These are phyloP conservation scores for Buddleja alternifolia DNA, from an alignment of 257 asterid species.

Conservation along the genomic window DNA sequence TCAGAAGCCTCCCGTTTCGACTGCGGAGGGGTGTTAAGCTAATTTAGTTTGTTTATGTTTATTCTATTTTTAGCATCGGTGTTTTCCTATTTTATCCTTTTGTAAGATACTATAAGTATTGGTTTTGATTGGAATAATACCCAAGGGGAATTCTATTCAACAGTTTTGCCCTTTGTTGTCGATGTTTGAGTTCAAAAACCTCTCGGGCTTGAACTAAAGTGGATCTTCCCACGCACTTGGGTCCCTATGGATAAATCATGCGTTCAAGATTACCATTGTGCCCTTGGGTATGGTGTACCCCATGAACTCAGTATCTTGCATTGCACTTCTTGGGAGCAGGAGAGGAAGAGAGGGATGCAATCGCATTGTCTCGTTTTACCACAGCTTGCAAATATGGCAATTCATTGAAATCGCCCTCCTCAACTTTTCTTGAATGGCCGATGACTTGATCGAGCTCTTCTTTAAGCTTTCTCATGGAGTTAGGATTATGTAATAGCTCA, in stretches of 20 bases:
- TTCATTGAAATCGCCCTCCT: slow-evolving; percentile 34
- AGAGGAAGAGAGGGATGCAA: slow-evolving; percentile 42
- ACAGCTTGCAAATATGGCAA: slow-evolving; percentile 44
- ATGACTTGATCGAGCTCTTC: slow-evolving; percentile 30
- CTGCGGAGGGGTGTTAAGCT: no score
- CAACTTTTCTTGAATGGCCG: slow-evolving; percentile 11
- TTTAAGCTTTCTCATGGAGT: slow-evolving; percentile 30
- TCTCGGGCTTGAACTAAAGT: slow-evolving; percentile 46
- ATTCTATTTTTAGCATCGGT: no score
- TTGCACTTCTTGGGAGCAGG: slow-evolving; percentile 37
- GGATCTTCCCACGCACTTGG: slow-evolving; percentile 45
- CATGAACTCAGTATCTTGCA: slow-evolving; percentile 41
- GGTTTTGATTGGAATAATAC: no score
- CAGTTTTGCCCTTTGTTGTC: slow-evolving; percentile 54
- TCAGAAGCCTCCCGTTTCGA: no score
- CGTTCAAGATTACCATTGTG: slow-evolving; percentile 36
- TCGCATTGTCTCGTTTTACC: slow-evolving; percentile 42
- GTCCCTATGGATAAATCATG: slow-evolving; percentile 51
- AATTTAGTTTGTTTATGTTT: no score
- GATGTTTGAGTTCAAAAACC: slow-evolving; percentile 45
- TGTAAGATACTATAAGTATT: no score
- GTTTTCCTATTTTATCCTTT: no score
- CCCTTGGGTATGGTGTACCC: slow-evolving; percentile 41
- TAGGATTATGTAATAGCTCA: slow-evolving; percentile 39
- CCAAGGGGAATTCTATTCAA: no score